Conservation (phyloP, 2,329 filamentous ascomycete species). For the Colletotrichum euphorbiae region DNA sequence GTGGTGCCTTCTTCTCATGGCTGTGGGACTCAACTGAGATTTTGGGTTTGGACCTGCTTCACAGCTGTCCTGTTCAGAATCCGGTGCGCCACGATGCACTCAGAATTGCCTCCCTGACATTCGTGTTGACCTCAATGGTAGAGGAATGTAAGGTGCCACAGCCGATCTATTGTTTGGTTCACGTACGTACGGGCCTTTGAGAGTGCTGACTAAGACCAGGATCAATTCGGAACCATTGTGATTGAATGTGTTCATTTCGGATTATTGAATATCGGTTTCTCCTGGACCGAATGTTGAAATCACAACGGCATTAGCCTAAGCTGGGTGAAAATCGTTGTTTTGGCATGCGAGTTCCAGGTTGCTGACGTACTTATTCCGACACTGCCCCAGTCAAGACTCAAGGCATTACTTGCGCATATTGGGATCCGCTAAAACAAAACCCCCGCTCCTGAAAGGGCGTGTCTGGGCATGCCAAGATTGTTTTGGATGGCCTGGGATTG, state of each 20-base stretch:
- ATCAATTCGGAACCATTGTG: no score
- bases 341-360: conserved; percentile 11
- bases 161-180: no score
- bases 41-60: not conserved
- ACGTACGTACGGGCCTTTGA: no score
- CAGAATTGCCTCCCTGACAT: no score
- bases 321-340: conserved; percentile 4
- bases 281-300: not conserved
- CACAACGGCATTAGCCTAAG: conserved; percentile 3
- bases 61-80: not conserved
- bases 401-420: no score
- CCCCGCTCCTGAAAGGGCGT: conserved; percentile 32
- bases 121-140: no score
- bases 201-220: no score
- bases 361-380: conserved; percentile 22
- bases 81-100: not conserved
- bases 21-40: not conserved
- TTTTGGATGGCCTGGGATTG: not conserved
- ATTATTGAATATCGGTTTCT: not conserved
- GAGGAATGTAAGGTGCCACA: no score
- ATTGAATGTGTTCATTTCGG: not conserved
- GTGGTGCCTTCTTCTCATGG: not conserved
- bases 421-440: conserved; percentile 35
- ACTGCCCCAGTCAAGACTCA: not conserved
- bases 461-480: conserved; percentile 16